A percentile compares a stretch with the other conserved stretches of the same genome.
Evolutionary conservation across 352 stramenopile genomes (phyloP).

Genomic region (Phytophthora pistaciae): DNA sequence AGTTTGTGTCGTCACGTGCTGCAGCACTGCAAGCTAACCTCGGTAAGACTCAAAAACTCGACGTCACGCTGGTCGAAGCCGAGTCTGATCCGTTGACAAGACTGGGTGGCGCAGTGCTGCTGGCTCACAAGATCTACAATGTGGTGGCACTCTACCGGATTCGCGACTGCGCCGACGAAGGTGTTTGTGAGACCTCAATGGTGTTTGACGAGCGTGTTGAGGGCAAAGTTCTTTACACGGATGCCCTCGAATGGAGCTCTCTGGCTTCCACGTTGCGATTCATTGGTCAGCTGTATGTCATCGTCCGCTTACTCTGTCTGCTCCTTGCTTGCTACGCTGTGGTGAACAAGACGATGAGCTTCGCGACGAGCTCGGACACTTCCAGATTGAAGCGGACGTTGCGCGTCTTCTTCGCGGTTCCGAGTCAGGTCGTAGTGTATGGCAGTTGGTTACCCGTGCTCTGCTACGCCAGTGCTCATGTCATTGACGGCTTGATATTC

Average conservation of each 20-base stretch:
- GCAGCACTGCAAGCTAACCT: slow-evolving; percentile 41
- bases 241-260: slow-evolving; percentile 62
- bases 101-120: slow-evolving; percentile 51
- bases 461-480: slow-evolving; percentile 55
- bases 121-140: slow-evolving; percentile 68
- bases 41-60: slow-evolving; percentile 38
- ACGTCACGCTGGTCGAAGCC: slow-evolving; percentile 58
- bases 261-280: slow-evolving; percentile 55
- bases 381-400: slow-evolving; percentile 26
- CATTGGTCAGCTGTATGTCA: slow-evolving; percentile 56
- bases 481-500: slow-evolving; percentile 60
- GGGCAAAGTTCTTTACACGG: slow-evolving; percentile 59
- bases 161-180: slow-evolving; percentile 32
- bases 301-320: slow-evolving; percentile 45
- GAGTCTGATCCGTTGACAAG: slow-evolving; percentile 62
- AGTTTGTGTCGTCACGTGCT: slow-evolving; percentile 43
- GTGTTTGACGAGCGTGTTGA: slow-evolving; percentile 59
- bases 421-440: slow-evolving; percentile 63
- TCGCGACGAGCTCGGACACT: not conserved
- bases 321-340: slow-evolving; percentile 42
- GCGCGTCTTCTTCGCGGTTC: slow-evolving; percentile 52
- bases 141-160: slow-evolving; percentile 56
- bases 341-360: slow-evolving; percentile 13
- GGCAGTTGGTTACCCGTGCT: slow-evolving; percentile 61
- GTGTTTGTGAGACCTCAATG: slow-evolving; percentile 35